These are phyloP conservation scores for Aspergillus diversus DNA, from an alignment of 495 filamentous ascomycete species.

Conservation along the genomic window DNA sequence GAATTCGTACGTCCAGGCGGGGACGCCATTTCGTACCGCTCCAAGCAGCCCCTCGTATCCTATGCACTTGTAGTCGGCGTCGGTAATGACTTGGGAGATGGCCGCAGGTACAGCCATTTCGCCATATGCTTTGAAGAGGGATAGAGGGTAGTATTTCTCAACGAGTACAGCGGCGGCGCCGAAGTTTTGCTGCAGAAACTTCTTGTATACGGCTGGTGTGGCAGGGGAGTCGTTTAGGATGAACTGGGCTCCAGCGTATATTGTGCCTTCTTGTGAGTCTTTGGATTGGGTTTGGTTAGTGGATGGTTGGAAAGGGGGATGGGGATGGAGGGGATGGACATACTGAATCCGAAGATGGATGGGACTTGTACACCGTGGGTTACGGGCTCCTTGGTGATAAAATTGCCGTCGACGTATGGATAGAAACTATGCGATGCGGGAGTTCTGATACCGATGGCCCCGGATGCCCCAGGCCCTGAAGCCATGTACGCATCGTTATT, in stretches of 20 bases:
- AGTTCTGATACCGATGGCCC: neutral
- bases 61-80: constrained; percentile 36
- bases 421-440: neutral
- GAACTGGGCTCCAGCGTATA: neutral
- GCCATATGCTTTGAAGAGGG: constrained; percentile 18
- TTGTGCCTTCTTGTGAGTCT: neutral
- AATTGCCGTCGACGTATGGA: neutral
- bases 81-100: constrained; percentile 31
- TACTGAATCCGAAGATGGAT: constrained; percentile 9
- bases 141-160: constrained; percentile 35
- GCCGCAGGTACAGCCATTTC: constrained; percentile 18
- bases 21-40: constrained; percentile 1
- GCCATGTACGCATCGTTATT: neutral
- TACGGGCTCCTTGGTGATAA: neutral
- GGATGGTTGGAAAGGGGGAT: neutral
- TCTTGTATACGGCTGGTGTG: neutral
- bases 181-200: neutral
- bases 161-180: constrained; percentile 14
- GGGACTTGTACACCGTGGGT: neutral
- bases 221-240: neutral
- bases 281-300: neutral
- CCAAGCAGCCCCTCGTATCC: constrained; percentile 29
- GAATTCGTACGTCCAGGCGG: constrained; percentile 37
- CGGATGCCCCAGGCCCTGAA: no score
- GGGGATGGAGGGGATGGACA: neutral